Conservation (phyloP, 2,329 filamentous ascomycete species). For the Lachnellula occidentalis region DNA sequence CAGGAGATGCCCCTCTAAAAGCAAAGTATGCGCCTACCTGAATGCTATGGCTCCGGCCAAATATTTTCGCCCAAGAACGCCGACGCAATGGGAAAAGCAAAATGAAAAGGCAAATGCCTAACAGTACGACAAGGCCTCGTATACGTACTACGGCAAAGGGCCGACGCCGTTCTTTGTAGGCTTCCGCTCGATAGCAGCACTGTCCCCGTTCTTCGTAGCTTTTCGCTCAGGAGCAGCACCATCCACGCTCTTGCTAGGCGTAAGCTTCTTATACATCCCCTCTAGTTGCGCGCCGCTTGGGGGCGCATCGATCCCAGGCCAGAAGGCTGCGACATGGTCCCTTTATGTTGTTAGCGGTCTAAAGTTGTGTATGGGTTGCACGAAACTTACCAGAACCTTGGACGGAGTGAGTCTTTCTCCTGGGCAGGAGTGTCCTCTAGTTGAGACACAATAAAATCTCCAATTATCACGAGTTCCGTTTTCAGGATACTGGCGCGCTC, state of each 20-base stretch:
- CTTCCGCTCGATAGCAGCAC: not conserved
- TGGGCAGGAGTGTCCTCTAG: slow-evolving; percentile 16
- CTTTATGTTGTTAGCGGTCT: slow-evolving; percentile 21
- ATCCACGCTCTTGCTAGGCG: slow-evolving; percentile 2
- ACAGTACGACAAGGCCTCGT: no score
- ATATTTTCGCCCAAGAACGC: slow-evolving; percentile 5
- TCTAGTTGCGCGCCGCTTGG: slow-evolving; percentile 25
- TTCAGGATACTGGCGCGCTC: slow-evolving; percentile 57
- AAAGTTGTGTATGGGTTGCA: not conserved
- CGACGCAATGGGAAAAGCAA: slow-evolving; percentile 8
- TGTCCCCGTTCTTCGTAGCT: not conserved
- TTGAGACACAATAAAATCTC: slow-evolving; percentile 51
- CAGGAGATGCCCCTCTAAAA: not conserved
- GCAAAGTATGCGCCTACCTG: slow-evolving; percentile 1
- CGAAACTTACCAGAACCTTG: slow-evolving; percentile 29
- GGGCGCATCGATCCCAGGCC: slow-evolving; percentile 26
- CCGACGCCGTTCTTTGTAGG: not conserved
- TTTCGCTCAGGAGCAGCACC: slow-evolving; percentile 26
- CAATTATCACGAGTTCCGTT: slow-evolving; percentile 54
- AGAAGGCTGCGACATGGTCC: slow-evolving; percentile 31
- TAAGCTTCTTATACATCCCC: slow-evolving; percentile 29
- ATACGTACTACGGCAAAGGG: not conserved
- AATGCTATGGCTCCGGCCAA: slow-evolving; percentile 3
- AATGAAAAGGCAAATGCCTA: not conserved
- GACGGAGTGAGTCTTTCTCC: slow-evolving; percentile 23